Conservation (phyloP, 441 rosid species). For the Jatropha podagrica region DNA sequence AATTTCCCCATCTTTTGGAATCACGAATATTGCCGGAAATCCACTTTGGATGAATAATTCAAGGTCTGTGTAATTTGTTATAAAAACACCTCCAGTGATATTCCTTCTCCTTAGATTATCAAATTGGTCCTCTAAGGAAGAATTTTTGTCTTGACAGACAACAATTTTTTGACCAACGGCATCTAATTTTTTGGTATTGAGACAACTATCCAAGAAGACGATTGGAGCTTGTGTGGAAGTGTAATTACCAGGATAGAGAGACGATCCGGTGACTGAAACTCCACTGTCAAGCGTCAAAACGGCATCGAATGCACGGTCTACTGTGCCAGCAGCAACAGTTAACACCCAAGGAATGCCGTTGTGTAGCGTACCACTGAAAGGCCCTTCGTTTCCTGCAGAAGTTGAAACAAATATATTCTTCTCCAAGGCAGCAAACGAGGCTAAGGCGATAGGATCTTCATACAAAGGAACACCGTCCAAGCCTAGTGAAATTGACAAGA, state of each 20-base stretch:
- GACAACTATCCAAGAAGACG: constrained; percentile 54
- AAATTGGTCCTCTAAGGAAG: constrained; percentile 58
- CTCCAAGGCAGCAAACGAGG: constrained; percentile 59
- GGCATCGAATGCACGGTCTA: constrained; percentile 66
- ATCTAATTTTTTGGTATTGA: constrained; percentile 34
- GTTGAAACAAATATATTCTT: constrained; percentile 69
- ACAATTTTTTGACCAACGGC: constrained; percentile 59
- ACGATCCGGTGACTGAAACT: constrained; percentile 43
- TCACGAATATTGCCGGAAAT: constrained; percentile 60
- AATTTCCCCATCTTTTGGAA: constrained; percentile 56
- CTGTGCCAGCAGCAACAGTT: constrained; percentile 72
- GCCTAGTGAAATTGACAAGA: constrained; percentile 72
- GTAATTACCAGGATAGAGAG: constrained; percentile 51
- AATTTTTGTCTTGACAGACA: constrained; percentile 63
- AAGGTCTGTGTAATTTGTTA: constrained; percentile 52
- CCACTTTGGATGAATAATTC: constrained; percentile 57
- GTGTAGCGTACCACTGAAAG: constrained; percentile 47
- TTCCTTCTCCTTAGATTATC: constrained; percentile 55
- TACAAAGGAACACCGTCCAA: constrained; percentile 53
- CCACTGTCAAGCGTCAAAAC: constrained; percentile 57
- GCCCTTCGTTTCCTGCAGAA: constrained; percentile 86
- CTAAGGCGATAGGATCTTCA: constrained; percentile 77
- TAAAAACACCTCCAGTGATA: constrained; percentile 60
- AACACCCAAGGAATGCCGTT: constrained; percentile 87
- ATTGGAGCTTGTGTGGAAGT: constrained; percentile 46